Conservation (phyloP, 75 land plant genomes). For the Azolla pinnata region DNA sequence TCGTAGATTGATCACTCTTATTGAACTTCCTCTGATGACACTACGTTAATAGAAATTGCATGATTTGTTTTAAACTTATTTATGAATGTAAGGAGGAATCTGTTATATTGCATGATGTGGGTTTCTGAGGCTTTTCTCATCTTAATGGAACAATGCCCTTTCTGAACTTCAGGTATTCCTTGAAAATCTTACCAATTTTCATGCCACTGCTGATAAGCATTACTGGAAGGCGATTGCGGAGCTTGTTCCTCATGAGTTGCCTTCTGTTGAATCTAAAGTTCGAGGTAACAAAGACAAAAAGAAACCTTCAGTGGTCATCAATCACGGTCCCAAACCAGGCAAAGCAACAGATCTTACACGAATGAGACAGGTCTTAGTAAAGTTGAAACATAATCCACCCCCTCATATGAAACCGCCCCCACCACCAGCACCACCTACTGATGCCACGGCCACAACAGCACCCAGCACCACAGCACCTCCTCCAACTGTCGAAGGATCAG, state of each 20-base stretch:
- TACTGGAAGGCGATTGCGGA: slow-evolving; percentile 34
- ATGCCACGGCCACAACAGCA: slow-evolving; percentile 10
- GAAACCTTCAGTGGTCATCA: slow-evolving; percentile 17
- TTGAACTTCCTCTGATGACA: too few species aligned
- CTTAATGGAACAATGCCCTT: not conserved
- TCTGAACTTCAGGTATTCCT: slow-evolving; percentile 19
- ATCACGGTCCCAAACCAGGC: slow-evolving; percentile 43
- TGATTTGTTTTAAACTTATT: not conserved
- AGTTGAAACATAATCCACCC: slow-evolving; percentile 78
- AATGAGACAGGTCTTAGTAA: slow-evolving; percentile 61
- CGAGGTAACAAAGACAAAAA: slow-evolving; percentile 9
- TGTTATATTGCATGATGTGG: not conserved
- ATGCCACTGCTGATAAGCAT: slow-evolving; percentile 23
- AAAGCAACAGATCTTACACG: slow-evolving; percentile 73
- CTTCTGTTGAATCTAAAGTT: slow-evolving; percentile 17
- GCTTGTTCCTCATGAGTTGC: slow-evolving; percentile 22
- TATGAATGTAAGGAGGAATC: not conserved
- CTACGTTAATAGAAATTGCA: too few species aligned
- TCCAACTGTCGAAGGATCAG: not conserved
- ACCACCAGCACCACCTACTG: slow-evolving; percentile 27
- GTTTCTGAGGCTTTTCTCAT: not conserved
- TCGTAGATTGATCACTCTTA: not conserved
- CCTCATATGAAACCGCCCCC: slow-evolving; percentile 71
- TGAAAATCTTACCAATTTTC: slow-evolving; percentile 21
- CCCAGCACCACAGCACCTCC: not conserved